Evolutionary conservation across 2,329 filamentous ascomycete genomes (phyloP), one percentile per base, ranked within the genome.

Genomic region (Penicillium paneum): DNA sequence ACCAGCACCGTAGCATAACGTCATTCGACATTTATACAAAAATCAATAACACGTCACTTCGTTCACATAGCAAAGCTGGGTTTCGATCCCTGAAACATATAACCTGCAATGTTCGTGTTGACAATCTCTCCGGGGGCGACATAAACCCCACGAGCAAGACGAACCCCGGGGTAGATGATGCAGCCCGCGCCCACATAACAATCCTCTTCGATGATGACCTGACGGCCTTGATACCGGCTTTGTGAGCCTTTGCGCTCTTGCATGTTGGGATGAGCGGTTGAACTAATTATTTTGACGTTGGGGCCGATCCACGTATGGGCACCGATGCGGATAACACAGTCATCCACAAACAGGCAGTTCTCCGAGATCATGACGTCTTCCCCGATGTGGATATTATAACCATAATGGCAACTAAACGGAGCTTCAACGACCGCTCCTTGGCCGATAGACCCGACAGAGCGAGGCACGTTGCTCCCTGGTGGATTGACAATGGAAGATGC

Each of bases 361-460:
- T 89, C 83, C 17, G 88, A 90, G 62, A 99, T 89, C 52, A 87
- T 83, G 3, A 95, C 90, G 60, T 94, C 87, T 63, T 92, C 87
- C 12, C 90, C 92, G 62, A 99, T 89, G 44, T 83, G 83, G 64
- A 97, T 88, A 71, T 99, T 97, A 76, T 96, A 97, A 0, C 94
- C 94, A 67, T 97, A 97, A 67, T 97, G 91, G 70, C 93, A 97
- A 43, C 82, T 86, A 71, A 99, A 97, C 0, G 93, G 93, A 3
- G 89, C 85, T 66, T 96, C 91, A 26, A 99, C 88, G 39, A 87
- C 80, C 5, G 90, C 87, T 52, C 87, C 84, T 15, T 86, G 82
- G n/a, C 90, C 90, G 5, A 94, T 82, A 24, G 82, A 52, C 83
- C 89, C 52, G 77, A 59, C 56, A 68, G 63, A 82, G 79, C 38